These are phyloP conservation scores for Fraxinus americana DNA, from an alignment of 257 asterid species.

Conservation along the genomic window DNA sequence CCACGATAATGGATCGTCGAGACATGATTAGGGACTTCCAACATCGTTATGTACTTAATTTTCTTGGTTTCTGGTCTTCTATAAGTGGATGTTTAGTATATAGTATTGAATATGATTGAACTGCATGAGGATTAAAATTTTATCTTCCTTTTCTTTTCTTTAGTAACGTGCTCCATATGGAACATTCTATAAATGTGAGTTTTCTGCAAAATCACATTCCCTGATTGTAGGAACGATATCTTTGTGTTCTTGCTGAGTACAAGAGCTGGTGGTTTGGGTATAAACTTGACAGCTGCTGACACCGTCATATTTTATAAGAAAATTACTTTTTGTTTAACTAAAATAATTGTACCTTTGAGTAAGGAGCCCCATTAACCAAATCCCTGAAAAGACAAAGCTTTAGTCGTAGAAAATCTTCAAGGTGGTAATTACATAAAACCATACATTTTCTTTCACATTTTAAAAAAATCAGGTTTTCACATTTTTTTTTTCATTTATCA, in stretches of 20 bases:
- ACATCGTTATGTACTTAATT: slow-evolving; percentile 60
- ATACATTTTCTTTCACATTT: too few species aligned
- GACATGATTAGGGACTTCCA: slow-evolving; percentile 98
- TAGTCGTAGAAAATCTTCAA: too few species aligned
- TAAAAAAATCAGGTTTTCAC: too few species aligned
- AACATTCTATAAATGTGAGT: background rate
- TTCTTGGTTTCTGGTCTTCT: background rate
- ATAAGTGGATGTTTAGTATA: background rate
- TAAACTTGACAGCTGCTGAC: slow-evolving; percentile 94
- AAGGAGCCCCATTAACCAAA: too few species aligned
- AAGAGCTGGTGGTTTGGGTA: slow-evolving; percentile 97
- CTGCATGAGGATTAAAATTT: background rate
- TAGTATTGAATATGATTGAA: background rate
- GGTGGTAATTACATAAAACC: too few species aligned
- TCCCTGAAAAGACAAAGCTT: too few species aligned
- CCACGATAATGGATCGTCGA: slow-evolving; percentile 90
- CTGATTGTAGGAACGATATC: slow-evolving; percentile 63
- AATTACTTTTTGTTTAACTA: slow-evolving; percentile 19
- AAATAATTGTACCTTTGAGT: slow-evolving; percentile 22
- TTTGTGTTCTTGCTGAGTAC: slow-evolving; percentile 96
- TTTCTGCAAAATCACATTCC: slow-evolving; percentile 16
- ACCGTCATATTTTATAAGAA: slow-evolving; percentile 76
- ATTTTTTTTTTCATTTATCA: too few species aligned
- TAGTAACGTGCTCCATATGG: background rate
- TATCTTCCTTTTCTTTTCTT: slow-evolving; percentile 11